Percentiles rank a stretch among this genome's conserved stretches.
Conservation (phyloP, 768 basidiomycete genomes). For the Boletus barrowsii region DNA sequence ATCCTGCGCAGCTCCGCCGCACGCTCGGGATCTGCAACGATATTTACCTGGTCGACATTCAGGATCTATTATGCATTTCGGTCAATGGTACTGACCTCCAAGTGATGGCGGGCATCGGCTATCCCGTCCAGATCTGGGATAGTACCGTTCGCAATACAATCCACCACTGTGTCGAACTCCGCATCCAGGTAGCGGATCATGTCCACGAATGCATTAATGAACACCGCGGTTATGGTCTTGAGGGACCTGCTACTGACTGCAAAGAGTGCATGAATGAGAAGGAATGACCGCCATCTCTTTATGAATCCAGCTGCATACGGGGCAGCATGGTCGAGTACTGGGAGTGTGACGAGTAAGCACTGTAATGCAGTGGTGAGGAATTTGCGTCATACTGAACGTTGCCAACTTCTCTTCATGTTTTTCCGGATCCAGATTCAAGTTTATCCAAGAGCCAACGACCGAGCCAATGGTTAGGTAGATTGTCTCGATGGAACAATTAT, state of each 20-base stretch:
- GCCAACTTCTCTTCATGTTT: slow-evolving; percentile 8
- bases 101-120: not conserved
- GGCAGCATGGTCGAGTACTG: slow-evolving; percentile 5
- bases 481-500: not conserved
- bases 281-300: slow-evolving; percentile 8
- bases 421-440: not conserved
- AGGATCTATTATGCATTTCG: not conserved
- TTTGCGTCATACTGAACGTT: slow-evolving; percentile 2
- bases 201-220: slow-evolving; percentile 12
- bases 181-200: slow-evolving; percentile 8
- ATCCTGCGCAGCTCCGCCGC: slow-evolving; percentile 10
- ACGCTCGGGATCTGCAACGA: slow-evolving; percentile 1
- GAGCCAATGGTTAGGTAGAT: not conserved
- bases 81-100: not conserved
- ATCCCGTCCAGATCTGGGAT: slow-evolving; percentile 6
- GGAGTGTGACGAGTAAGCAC: not conserved
- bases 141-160: slow-evolving; percentile 12
- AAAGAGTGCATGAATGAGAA: slow-evolving; percentile 8
- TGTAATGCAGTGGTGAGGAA: not conserved
- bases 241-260: slow-evolving; percentile 1
- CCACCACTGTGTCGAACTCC: slow-evolving; percentile 9
- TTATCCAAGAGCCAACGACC: not conserved
- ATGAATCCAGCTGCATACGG: slow-evolving; percentile 2
- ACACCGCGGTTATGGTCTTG: not conserved
- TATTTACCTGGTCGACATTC: not conserved